These are phyloP conservation scores for Wickerhamomyces rabaulensis DNA, from an alignment of 805 yeast genomes.

Conservation along the genomic window DNA sequence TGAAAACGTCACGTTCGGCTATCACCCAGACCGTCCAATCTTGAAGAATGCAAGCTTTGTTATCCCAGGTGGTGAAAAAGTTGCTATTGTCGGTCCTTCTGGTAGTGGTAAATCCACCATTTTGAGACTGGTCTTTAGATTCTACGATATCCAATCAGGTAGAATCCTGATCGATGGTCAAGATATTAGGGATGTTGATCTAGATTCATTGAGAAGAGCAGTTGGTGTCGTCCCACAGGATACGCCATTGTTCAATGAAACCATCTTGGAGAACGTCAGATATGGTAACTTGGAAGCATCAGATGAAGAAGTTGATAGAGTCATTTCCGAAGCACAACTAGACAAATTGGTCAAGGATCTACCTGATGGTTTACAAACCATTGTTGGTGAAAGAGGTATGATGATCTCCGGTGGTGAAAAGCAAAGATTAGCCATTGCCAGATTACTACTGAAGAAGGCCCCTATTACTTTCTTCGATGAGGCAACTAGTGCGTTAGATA, in stretches of 20 bases:
- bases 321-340: conserved; percentile 67
- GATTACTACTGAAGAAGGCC: conserved; percentile 79
- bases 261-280: conserved; percentile 80
- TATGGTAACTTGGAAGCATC: conserved; percentile 76
- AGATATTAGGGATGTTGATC: conserved; percentile 68
- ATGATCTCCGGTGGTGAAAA: conserved; percentile 99
- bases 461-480: conserved; percentile 95
- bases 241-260: conserved; percentile 90
- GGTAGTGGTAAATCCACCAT: conserved; percentile 96
- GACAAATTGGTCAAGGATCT: conserved; percentile 56
- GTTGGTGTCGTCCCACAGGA: conserved; percentile 98
- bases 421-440: conserved; percentile 89
- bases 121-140: conserved; percentile 76
- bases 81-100: conserved; percentile 94
- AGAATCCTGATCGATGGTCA: conserved; percentile 83
- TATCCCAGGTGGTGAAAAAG: conserved; percentile 86
- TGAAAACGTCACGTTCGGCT: conserved; percentile 90
- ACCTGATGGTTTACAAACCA: conserved; percentile 80
- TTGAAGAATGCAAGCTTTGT: conserved; percentile 73
- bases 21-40: conserved; percentile 84
- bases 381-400: conserved; percentile 96
- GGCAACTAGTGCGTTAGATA: conserved; percentile 94
- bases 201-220: conserved; percentile 66
- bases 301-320: conserved; percentile 62
- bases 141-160: conserved; percentile 79